Evolutionary conservation across 139 green algal genomes (phyloP), one percentile per base, ranked within the genome.

Genomic region (Coelastrella sp.): DNA sequence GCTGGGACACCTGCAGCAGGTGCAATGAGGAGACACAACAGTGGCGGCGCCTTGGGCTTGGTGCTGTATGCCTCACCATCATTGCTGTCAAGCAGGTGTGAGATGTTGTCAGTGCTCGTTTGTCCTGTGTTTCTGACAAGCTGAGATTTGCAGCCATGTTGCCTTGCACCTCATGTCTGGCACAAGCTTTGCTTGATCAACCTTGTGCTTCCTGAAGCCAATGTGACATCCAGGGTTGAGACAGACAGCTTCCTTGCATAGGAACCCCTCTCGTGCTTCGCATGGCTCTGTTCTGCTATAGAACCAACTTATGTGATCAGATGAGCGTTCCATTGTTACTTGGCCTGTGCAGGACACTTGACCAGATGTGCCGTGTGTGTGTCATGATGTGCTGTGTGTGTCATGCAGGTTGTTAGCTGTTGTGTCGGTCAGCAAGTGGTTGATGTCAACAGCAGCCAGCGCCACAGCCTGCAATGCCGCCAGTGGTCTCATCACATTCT

Each of bases 401-500:
- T 56, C 4, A 54, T 20, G 74, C 75, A 91, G 77, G 87, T 65
- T 91, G 61, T 56, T 91, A 3, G n/a, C n/a, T 0, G 23, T 87
- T 10, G 22, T 85, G 3, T 32, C 87, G 2, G 5, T 87, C 3
- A 58, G 61, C 87, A 86, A 81, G 20, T 85, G 76, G 77, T 32
- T 86, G 6, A 66, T 91, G 65, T 20, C 77, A 66, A 32, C 47
- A 13, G 19, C 79, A n/a, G 7, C 32, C 20, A 87, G 54, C 7
- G 19, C 4, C 11, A 76, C 76, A 71, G 78, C 65, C n/a, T 20
- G 17, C 66, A 91, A 87, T 71, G 78, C 87, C 20, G 57, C 23
- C 64, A 87, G 77, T 61, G 78, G 64, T 5, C 65, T 87, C 17
- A 56, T 87, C 77, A 91, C 87, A 19, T 78, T 91, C 19, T 91